These are phyloP conservation scores for Acanthamoeba healyi DNA, from an alignment of 208 protist species.

Conservation along the genomic window DNA sequence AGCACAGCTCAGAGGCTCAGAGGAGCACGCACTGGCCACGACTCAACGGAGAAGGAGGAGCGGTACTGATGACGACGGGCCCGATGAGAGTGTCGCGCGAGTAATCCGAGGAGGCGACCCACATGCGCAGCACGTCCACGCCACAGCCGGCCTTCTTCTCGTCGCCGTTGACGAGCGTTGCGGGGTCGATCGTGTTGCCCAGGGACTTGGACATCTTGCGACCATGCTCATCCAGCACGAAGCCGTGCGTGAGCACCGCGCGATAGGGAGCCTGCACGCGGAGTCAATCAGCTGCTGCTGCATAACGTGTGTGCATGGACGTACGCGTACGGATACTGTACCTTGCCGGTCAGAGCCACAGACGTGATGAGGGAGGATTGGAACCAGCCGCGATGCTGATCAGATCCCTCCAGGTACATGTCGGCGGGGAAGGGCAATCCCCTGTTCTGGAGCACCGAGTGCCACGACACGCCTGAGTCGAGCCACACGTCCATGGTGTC, in stretches of 20 bases:
- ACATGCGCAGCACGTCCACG: constrained; percentile 91
- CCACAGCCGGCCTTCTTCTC: constrained; percentile 80
- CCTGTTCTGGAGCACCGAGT: constrained; percentile 63
- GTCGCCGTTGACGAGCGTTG: constrained; percentile 86
- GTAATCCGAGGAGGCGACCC: constrained; percentile 89
- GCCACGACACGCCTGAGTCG: constrained; percentile 91
- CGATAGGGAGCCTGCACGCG: constrained; percentile 85
- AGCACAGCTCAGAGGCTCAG: background rate
- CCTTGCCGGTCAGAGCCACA: constrained; percentile 61
- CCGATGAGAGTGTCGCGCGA: constrained; percentile 89
- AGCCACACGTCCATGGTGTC: constrained; percentile 96
- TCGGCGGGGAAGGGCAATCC: constrained; percentile 59
- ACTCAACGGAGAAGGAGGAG: constrained; percentile 64
- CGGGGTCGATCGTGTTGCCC: constrained; percentile 92
- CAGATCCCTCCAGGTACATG: constrained; percentile 89
- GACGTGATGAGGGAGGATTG: constrained; percentile 90
- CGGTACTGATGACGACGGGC: constrained; percentile 25
- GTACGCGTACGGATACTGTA: background rate
- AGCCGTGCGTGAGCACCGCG: constrained; percentile 92
- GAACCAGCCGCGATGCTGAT: constrained; percentile 95
- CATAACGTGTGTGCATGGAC: background rate
- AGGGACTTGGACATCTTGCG: constrained; percentile 94
- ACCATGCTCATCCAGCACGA: constrained; percentile 92
- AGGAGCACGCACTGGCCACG: background rate
- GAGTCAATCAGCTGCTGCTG: background rate